Evolutionary conservation across 2,329 filamentous ascomycete genomes (phyloP).

Genomic region (Calonectria pauciramosa): DNA sequence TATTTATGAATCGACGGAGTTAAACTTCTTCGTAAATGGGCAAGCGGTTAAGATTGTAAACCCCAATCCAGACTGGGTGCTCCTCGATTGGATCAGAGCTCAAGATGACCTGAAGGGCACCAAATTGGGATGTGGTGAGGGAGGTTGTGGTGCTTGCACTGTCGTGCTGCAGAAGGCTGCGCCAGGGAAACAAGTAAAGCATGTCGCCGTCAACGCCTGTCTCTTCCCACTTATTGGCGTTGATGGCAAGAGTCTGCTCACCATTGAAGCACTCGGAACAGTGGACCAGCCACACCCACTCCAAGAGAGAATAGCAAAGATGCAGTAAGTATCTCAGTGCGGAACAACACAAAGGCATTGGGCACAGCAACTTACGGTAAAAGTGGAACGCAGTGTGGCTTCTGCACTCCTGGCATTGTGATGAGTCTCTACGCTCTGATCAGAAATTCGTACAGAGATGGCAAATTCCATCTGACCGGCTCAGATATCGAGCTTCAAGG

Average conservation of each 20-base stretch:
- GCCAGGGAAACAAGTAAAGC: slow-evolving; percentile 87
- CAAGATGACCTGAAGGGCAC: slow-evolving; percentile 36
- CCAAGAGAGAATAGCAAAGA: slow-evolving; percentile 87
- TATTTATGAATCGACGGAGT: slow-evolving; percentile 51
- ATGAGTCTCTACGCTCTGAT: slow-evolving; percentile 95
- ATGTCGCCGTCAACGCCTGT: slow-evolving; percentile 92
- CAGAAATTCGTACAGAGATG: slow-evolving; percentile 66
- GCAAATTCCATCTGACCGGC: slow-evolving; percentile 70
- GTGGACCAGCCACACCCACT: slow-evolving; percentile 84
- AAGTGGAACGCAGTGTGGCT: slow-evolving; percentile 82
- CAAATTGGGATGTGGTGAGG: slow-evolving; percentile 76
- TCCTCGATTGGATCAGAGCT: slow-evolving; percentile 45
- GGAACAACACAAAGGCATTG: not conserved
- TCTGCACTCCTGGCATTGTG: slow-evolving; percentile 93
- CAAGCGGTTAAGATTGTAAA: slow-evolving; percentile 39
- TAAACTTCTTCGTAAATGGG: slow-evolving; percentile 48
- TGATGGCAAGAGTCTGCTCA: slow-evolving; percentile 95
- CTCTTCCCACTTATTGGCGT: slow-evolving; percentile 89
- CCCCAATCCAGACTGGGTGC: slow-evolving; percentile 48
- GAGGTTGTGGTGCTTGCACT: slow-evolving; percentile 91
- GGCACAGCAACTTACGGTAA: slow-evolving; percentile 26
- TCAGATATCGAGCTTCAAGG: slow-evolving; percentile 86
- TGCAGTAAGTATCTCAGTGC: slow-evolving; percentile 62
- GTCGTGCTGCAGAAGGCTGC: slow-evolving; percentile 90
- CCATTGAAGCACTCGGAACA: slow-evolving; percentile 90